Conservation (phyloP, 2,329 filamentous ascomycete genomes). For the Coniochaeta hoffmannii region DNA sequence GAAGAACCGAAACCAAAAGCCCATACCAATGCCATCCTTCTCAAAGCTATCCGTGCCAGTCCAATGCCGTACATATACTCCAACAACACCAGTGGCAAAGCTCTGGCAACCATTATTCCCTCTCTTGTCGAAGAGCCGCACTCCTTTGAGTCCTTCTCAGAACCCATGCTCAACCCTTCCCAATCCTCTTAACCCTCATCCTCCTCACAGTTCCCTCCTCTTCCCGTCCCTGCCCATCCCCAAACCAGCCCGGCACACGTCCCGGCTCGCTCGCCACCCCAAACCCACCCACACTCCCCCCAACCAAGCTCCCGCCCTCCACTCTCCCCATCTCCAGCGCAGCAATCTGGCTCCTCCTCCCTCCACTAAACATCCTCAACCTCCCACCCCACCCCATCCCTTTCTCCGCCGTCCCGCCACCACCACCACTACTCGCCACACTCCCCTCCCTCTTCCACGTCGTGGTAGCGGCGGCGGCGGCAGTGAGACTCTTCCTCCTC, state of each 20-base stretch:
- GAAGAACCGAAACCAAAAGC: too few species aligned
- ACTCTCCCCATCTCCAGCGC: not conserved
- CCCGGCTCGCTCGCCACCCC: not conserved
- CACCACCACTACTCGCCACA: not conserved
- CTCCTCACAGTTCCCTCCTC: not conserved
- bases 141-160: not conserved
- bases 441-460: not conserved
- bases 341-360: not conserved
- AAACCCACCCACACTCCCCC: not conserved
- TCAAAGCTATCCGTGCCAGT: too few species aligned
- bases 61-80: too few species aligned
- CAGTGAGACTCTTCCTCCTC: not conserved
- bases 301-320: constrained; percentile 4
- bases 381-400: not conserved
- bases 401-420: not conserved
- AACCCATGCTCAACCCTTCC: constrained; percentile 1
- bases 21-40: too few species aligned
- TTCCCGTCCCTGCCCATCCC: not conserved
- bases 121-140: too few species aligned
- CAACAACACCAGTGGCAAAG: too few species aligned
- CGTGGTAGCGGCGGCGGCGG: too few species aligned
- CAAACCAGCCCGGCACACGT: not conserved
- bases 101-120: too few species aligned
- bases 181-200: not conserved
- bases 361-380: not conserved